phyloP scores from a whole-genome alignment of 2,329 filamentous ascomycete species.

The Diaporthe velutina region DNA sequence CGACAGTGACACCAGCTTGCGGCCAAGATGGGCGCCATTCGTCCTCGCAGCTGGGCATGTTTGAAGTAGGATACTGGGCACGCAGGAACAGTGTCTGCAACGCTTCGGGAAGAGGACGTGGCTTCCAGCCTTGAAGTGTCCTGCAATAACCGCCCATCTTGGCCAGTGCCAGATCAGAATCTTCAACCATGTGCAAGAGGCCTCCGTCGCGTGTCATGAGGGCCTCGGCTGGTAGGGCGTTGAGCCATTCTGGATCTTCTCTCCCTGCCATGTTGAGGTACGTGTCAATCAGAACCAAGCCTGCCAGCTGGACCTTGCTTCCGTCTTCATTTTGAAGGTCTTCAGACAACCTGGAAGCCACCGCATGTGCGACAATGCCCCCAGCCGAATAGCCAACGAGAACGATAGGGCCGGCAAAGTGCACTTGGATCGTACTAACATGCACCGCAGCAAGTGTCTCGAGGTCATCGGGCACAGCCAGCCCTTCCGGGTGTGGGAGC shows the following conservation, averaged over 20 bases:
- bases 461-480: not conserved
- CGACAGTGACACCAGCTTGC: not conserved
- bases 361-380: not conserved
- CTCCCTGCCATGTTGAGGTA: not conserved
- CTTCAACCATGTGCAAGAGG: not conserved
- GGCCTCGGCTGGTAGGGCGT: not conserved
- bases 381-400: not conserved
- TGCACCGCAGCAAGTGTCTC: slow-evolving; percentile 5
- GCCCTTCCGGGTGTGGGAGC: slow-evolving; percentile 1
- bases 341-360: not conserved
- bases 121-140: not conserved
- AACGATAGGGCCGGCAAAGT: not conserved
- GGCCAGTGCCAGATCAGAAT: not conserved
- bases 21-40: not conserved
- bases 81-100: slow-evolving; percentile 2
- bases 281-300: not conserved
- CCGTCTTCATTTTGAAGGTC: rapidly evolving
- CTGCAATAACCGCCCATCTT: not conserved
- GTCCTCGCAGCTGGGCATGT: not conserved
- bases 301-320: not conserved
- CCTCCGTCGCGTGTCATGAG: not conserved
- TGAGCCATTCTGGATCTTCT: not conserved
- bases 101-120: not conserved
- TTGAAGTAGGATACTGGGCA: not conserved
- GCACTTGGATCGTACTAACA: not conserved